phyloP scores from a whole-genome alignment of 1,139 yeast genomes.

The Tardiomyces blankii region DNA sequence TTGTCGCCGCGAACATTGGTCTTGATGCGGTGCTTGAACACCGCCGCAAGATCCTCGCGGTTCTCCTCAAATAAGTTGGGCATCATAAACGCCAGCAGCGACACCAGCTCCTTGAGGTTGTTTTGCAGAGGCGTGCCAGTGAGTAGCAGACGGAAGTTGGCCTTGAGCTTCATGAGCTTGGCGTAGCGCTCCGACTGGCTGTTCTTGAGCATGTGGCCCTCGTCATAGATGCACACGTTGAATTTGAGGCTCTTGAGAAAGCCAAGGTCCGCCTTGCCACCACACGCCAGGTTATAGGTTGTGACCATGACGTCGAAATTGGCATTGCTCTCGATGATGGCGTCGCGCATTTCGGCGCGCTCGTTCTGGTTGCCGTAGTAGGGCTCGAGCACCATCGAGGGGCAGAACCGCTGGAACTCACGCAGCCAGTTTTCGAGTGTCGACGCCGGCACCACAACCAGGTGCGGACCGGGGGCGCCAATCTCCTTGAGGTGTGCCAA shows the following conservation, averaged over 20 bases:
- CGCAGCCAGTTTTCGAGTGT: conserved; percentile 96
- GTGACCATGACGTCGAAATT: conserved; percentile 88
- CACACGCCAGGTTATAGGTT: conserved; percentile 85
- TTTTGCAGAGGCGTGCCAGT: conserved; percentile 98
- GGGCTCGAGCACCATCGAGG: conserved; percentile 69
- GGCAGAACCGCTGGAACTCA: conserved; percentile 85
- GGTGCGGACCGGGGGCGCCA: conserved; percentile 54
- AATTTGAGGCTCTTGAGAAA: conserved; percentile 66
- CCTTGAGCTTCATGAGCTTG: conserved; percentile 74
- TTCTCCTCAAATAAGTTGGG: conserved; percentile 75
- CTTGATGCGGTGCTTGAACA: conserved; percentile 75
- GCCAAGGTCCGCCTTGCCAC: conserved; percentile 69
- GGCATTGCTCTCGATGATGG: conserved; percentile 31
- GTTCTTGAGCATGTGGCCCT: conserved; percentile 93
- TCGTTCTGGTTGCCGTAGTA: conserved; percentile 84
- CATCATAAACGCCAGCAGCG: conserved; percentile 79
- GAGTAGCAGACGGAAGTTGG: conserved; percentile 67
- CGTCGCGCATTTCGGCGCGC: conserved; percentile 70
- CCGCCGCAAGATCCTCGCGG: conserved; percentile 68
- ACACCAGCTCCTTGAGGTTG: conserved; percentile 79
- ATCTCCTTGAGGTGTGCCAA: conserved; percentile 69
- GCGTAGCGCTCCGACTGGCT: conserved; percentile 77
- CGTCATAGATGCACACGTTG: conserved; percentile 88
- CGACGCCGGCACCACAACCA: conserved; percentile 86
- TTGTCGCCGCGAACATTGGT: conserved; percentile 38